Evolutionary conservation across 495 filamentous ascomycete genomes (phyloP).

Genomic region (Cairneyella variabilis): DNA sequence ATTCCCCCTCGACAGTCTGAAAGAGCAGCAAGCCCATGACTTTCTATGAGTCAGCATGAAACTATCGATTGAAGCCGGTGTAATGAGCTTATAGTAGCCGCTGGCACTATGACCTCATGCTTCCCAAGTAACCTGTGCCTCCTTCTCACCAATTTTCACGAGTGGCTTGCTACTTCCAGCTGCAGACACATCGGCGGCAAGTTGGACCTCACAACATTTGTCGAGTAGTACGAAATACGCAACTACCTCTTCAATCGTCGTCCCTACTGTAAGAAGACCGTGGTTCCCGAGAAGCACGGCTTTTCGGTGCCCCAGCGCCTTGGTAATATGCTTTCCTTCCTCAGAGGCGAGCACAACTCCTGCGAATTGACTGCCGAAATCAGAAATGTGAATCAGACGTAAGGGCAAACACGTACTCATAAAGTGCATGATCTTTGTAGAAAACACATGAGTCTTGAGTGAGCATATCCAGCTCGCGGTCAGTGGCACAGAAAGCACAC

Average conservation of each 20-base stretch:
- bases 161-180: conserved; percentile 45
- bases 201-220: conserved; percentile 68
- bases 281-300: conserved; percentile 69
- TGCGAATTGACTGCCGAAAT: conserved; percentile 47
- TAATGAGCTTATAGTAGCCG: conserved; percentile 15
- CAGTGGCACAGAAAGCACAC: conserved; percentile 60
- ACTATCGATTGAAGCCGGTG: too few species aligned
- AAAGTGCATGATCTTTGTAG: conserved; percentile 38
- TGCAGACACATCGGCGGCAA: conserved; percentile 72
- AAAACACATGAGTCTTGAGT: conserved; percentile 68
- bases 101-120: conserved; percentile 3
- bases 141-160: conserved; percentile 60
- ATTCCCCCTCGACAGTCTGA: conserved; percentile 25
- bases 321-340: conserved; percentile 65
- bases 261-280: conserved; percentile 44
- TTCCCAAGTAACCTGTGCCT: conserved; percentile 56
- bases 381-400: background rate
- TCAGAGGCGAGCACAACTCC: conserved; percentile 66
- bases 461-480: conserved; percentile 62
- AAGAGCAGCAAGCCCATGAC: conserved; percentile 21
- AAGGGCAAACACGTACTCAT: conserved; percentile 6
- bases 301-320: conserved; percentile 58
- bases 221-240: conserved; percentile 72
- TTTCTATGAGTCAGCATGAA: too few species aligned
- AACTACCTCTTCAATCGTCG: conserved; percentile 53